phyloP scores from a whole-genome alignment of 148 eudicot species.

The Hydrangea macrophylla region DNA sequence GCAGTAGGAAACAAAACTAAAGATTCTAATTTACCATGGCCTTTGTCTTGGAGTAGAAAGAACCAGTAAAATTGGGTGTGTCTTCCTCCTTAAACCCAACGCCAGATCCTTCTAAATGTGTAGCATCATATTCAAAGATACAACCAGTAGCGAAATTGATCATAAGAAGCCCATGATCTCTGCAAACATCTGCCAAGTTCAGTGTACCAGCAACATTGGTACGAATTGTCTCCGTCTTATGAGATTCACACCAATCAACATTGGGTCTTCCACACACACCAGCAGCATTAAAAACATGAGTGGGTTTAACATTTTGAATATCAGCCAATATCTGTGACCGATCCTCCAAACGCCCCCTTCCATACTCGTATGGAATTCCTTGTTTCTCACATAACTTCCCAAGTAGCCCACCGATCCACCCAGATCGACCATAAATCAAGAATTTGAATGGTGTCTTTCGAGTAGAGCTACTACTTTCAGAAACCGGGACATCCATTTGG shows the following conservation, averaged over 20 bases:
- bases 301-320: slow-evolving; percentile 58
- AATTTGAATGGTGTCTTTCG: slow-evolving; percentile 43
- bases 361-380: slow-evolving; percentile 61
- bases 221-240: slow-evolving; percentile 56
- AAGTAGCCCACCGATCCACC: slow-evolving; percentile 72
- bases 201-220: slow-evolving; percentile 68
- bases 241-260: slow-evolving; percentile 80
- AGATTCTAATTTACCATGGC: slow-evolving; percentile 49
- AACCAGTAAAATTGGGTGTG: slow-evolving; percentile 61
- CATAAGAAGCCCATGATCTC: slow-evolving; percentile 54
- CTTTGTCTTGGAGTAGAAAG: slow-evolving; percentile 75
- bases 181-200: slow-evolving; percentile 66
- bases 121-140: slow-evolving; percentile 63
- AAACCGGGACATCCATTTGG: slow-evolving; percentile 33
- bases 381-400: slow-evolving; percentile 67
- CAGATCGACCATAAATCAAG: slow-evolving; percentile 62
- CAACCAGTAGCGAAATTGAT: slow-evolving; percentile 74
- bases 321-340: slow-evolving; percentile 47
- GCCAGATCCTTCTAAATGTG: slow-evolving; percentile 61
- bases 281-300: slow-evolving; percentile 78
- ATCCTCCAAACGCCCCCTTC: slow-evolving; percentile 64
- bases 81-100: slow-evolving; percentile 77
- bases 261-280: slow-evolving; percentile 69
- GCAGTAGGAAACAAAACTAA: background rate
- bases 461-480: slow-evolving; percentile 24